Base-by-base conservation (phyloP, 129 eudicot genomes). In the Oenanthe sinensis region DNA sequence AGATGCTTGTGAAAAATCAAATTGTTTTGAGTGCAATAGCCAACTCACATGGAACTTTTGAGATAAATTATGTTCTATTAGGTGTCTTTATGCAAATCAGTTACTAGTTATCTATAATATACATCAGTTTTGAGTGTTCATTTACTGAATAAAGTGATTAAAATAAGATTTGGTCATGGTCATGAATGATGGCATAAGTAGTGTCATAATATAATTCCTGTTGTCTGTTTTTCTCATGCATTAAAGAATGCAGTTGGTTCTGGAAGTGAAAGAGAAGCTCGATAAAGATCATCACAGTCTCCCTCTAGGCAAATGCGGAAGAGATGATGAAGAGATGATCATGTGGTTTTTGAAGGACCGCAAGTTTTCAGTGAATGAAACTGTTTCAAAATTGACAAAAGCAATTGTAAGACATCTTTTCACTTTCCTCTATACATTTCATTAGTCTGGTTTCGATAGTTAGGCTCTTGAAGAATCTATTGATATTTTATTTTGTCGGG, bases 311-410 rank as follows among this genome's bases (percentile, higher is more conserved):
- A 92, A 87, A 81, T 83, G 89, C 65, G 99, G 99, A 84, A 87
- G 99, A 82, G 97, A 96, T 77, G 99, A 96, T 71, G 97, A 90
- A 82, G 94, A 87, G 45, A 81, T 96, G 89, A 96, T 96, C 82
- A 86, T 88, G 12, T 90, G 99, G 99, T 96, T 87, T 81, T 79
- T 96, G 78, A 92, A 90, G 84, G 97, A 96, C 84, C 84, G 97
- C 17, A 85, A 82, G 24, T 96, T 86, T 85, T 85, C 91, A 40
- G 91, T 90, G 60, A 91, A 92, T 11, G 97, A 92, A 4, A 84
- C 97, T 63, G 81, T 90, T 55, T 82, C 84, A 67, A 96, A 90
- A 85, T 83, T 96, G 84, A 79, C 86, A 24, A 92, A 89, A 92
- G 96, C 97, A 79, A 96, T 91, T 77, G 97, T 91, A 88, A 88